Base-by-base conservation (phyloP, 768 basidiomycete species). In the Mycena galericulata region DNA sequence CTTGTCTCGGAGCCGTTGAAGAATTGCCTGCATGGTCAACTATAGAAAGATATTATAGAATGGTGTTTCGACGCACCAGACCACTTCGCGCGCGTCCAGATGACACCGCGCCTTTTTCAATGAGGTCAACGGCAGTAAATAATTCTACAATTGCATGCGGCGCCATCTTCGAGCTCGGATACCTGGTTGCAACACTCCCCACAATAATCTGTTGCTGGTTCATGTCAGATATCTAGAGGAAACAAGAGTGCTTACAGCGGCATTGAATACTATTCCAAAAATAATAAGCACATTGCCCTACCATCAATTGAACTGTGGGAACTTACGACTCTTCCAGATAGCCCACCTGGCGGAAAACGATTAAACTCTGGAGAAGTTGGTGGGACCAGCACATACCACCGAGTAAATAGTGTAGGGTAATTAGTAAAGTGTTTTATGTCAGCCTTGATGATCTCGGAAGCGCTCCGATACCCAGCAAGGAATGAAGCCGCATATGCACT, bases 401-500 rank as follows among this genome's bases (percentile, higher is more conserved):
- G 72, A 63, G 49, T 71, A 46, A 62, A 67, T n/a, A 77, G 46
- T 49, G 55, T 62, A 10, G 78, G 78, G 22, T 65, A 46, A 17
- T 26, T 45, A 6, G 62, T 67, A 34, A 69, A 72, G n/a, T 75
- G 64, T 26, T 58, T 65, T 20, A 67, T 67, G 29, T 72, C 62
- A 11, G 65, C 56, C 68, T 81, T 85, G 59, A 86, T 81, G n/a
- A 79, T 79, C 53, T 81, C 79, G 2, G 84, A 85, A 17, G 85
- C 85, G 55, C 81, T 83, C 47, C 83, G 79, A 70, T 85, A 85
- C 20, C 81, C 82, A 3, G 85, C 84, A n/a, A 86, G 79, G 68
- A 84, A 83, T 12, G 85, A 86, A 11, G 85, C 83, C 0, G 85
- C 82, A 50, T 84, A 86, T 8, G 83, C 79, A 67, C 83, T 85